Evolutionary conservation across 164 flowering plant genomes (phyloP).

Genomic region (Sextonia rubra): DNA sequence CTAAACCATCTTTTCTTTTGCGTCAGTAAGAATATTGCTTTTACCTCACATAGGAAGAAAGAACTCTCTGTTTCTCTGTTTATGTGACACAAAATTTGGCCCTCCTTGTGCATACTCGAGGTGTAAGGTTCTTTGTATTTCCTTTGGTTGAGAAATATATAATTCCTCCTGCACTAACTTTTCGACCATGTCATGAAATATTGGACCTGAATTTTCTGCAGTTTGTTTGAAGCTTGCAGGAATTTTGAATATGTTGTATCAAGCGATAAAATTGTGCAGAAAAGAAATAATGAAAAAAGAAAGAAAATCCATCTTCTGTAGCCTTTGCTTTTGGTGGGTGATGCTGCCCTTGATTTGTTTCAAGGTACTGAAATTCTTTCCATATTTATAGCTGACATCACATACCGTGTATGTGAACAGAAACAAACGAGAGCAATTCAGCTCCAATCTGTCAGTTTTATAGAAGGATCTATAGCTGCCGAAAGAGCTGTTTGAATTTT

Average conservation of each 20-base stretch:
- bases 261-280: background rate
- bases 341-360: no score
- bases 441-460: background rate
- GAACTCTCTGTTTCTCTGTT: background rate
- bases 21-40: no score
- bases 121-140: background rate
- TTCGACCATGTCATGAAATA: background rate
- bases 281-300: no score
- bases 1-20: no score
- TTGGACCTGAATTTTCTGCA: background rate
- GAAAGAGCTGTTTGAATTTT: no score
- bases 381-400: no score
- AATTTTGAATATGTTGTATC: background rate
- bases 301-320: no score
- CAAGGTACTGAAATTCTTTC: no score
- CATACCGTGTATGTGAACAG: background rate
- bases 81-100: no score
- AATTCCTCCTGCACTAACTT: background rate
- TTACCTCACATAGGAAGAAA: no score
- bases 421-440: background rate
- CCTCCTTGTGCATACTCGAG: background rate
- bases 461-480: no score
- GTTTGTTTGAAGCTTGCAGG: background rate
- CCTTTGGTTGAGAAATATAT: background rate
- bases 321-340: no score